Percentiles rank a stretch among this genome's conserved stretches.
These are phyloP conservation scores for Meira miltonrushii DNA, from an alignment of 1,284 basidiomycete genomes.

Conservation along the genomic window DNA sequence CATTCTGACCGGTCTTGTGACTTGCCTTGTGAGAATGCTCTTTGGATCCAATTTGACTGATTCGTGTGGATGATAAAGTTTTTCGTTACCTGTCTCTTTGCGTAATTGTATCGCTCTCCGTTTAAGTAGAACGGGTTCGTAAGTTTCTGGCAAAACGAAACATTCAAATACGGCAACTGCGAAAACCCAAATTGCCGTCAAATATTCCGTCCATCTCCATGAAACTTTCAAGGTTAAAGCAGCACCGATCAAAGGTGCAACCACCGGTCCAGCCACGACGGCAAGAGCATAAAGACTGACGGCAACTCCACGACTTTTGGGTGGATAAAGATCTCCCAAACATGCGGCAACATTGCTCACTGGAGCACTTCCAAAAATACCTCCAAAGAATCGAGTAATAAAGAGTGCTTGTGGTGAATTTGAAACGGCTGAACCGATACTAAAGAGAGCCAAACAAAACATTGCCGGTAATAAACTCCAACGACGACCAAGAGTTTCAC, in stretches of 20 bases:
- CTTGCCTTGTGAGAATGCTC: conserved; percentile 30
- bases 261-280: conserved; percentile 69
- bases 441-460: conserved; percentile 60
- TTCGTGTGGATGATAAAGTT: conserved; percentile 38
- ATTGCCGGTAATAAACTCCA: conserved; percentile 53
- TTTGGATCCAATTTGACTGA: conserved; percentile 29
- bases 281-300: conserved; percentile 67
- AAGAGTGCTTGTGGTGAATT: conserved; percentile 63
- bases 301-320: conserved; percentile 64
- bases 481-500: conserved; percentile 60
- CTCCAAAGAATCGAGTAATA: conserved; percentile 67
- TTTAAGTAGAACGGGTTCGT: conserved; percentile 43
- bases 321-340: conserved; percentile 65
- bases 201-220: conserved; percentile 16
- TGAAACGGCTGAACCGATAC: conserved; percentile 54
- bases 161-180: conserved; percentile 54
- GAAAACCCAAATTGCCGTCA: conserved; percentile 61
- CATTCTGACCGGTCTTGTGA: conserved; percentile 42
- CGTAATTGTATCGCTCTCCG: conserved; percentile 31
- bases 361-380: conserved; percentile 59
- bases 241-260: conserved; percentile 52
- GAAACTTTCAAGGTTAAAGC: conserved; percentile 12
- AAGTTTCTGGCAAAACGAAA: conserved; percentile 34
- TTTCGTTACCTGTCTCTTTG: conserved; percentile 37
- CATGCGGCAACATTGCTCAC: conserved; percentile 58